These are phyloP conservation scores for Carex cristatella DNA, from an alignment of 176 grass and related monocot genomes.

Conservation along the genomic window DNA sequence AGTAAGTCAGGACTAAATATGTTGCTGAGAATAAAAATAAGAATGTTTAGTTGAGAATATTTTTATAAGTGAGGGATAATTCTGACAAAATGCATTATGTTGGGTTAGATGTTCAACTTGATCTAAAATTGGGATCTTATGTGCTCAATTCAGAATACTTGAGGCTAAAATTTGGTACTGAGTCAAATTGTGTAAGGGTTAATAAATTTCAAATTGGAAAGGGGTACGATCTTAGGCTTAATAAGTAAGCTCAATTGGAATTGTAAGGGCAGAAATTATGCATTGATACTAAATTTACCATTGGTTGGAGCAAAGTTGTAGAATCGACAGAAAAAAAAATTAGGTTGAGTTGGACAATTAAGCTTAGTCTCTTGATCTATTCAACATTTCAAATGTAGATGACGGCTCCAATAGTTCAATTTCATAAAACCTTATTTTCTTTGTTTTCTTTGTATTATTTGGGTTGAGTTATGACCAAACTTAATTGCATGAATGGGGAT, in stretches of 20 bases:
- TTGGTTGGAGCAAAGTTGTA: not conserved
- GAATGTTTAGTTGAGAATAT: not conserved
- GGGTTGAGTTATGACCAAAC: not conserved
- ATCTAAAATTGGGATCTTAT: not conserved
- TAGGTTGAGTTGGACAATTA: not conserved
- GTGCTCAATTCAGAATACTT: not conserved
- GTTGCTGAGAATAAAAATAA: no score
- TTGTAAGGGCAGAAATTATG: not conserved
- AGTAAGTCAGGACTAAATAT: not conserved
- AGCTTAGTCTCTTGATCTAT: not conserved
- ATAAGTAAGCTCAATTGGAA: not conserved
- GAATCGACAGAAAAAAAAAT: not conserved
- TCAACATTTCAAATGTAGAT: conserved; percentile 87
- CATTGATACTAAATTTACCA: not conserved
- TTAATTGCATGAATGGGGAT: not conserved
- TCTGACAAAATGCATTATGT: not conserved
- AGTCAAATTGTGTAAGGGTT: not conserved
- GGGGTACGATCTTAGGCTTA: not conserved
- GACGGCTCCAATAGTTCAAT: conserved; percentile 70
- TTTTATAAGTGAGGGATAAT: not conserved
- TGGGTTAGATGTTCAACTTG: not conserved
- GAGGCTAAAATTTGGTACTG: not conserved
- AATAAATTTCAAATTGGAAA: not conserved
- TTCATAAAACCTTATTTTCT: not conserved
- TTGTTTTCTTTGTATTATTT: not conserved